A percentile compares a stretch with the other conserved stretches of the same genome.
These are phyloP conservation scores for Gossypium aridum DNA, from an alignment of 441 rosid species.

Conservation along the genomic window DNA sequence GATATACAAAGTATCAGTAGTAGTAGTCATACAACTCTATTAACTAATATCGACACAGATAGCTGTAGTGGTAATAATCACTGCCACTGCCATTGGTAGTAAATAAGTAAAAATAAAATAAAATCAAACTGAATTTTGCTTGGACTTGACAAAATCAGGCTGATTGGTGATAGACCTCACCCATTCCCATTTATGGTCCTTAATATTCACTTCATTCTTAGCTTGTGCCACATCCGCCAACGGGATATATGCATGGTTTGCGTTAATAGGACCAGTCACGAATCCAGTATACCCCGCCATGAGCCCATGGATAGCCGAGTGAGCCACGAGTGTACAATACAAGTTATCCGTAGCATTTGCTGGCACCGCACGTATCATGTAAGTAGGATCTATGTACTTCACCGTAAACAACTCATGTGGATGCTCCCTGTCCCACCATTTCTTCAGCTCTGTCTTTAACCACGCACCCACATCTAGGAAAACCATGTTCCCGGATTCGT, in stretches of 20 bases:
- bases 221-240: slow-evolving; percentile 4
- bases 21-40: not conserved
- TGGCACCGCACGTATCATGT: slow-evolving; percentile 88
- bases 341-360: slow-evolving; percentile 73
- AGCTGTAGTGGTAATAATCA: not conserved
- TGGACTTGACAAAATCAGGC: slow-evolving; percentile 45
- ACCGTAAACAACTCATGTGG: slow-evolving; percentile 53
- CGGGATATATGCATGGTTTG: slow-evolving; percentile 22
- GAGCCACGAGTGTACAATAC: slow-evolving; percentile 80
- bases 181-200: slow-evolving; percentile 89
- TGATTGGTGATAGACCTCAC: slow-evolving; percentile 76
- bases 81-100: not conserved
- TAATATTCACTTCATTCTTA: slow-evolving; percentile 48
- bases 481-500: slow-evolving; percentile 72
- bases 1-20: not conserved
- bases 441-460: slow-evolving; percentile 67
- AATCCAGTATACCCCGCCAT: slow-evolving; percentile 89
- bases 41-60: not conserved
- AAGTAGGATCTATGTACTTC: slow-evolving; percentile 86
- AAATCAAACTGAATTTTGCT: not conserved
- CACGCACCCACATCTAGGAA: slow-evolving; percentile 84
- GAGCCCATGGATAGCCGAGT: slow-evolving; percentile 82
- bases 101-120: not conserved
- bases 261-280: slow-evolving; percentile 75
- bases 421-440: slow-evolving; percentile 69